Evolutionary conservation across 805 yeast genomes (phyloP).

Genomic region (Zygosaccharomyces siamensis): DNA sequence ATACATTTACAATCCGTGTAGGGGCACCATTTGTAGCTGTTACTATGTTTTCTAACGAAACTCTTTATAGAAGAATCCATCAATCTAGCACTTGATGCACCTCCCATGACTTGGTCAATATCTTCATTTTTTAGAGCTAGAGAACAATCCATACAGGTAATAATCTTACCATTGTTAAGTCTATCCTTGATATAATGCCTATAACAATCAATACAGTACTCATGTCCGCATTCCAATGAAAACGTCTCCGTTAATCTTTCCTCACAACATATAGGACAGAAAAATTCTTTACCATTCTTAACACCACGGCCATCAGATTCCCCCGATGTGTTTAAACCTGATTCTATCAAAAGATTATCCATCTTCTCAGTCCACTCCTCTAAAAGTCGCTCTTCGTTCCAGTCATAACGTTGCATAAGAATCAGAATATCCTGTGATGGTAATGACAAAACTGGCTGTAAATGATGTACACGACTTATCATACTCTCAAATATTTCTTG

Average conservation of each 20-base stretch:
- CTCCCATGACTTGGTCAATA: constrained; percentile 40
- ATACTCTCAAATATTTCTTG: constrained; percentile 31
- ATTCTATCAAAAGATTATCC: constrained; percentile 32
- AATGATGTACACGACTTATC: constrained; percentile 25
- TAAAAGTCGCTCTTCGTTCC: constrained; percentile 56
- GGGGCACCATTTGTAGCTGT: constrained; percentile 71
- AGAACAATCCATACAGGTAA: constrained; percentile 62
- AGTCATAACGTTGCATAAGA: constrained; percentile 45
- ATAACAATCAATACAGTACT: constrained; percentile 68
- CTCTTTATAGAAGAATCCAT: constrained; percentile 40
- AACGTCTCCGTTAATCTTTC: constrained; percentile 41
- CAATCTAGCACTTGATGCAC: constrained; percentile 29
- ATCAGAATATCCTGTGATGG: constrained; percentile 37
- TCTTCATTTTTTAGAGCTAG: constrained; percentile 38
- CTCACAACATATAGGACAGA: constrained; percentile 74
- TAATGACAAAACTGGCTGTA: constrained; percentile 29
- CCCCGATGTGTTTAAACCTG: constrained; percentile 30
- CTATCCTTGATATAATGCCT: constrained; percentile 49
- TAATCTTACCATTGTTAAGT: constrained; percentile 40
- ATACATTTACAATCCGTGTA: constrained; percentile 70
- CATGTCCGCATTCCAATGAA: constrained; percentile 63
- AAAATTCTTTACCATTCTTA: constrained; percentile 29
- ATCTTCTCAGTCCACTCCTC: constrained; percentile 50
- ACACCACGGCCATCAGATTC: constrained; percentile 12
- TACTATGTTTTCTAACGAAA: constrained; percentile 47